Conservation (phyloP, 495 filamentous ascomycete species). For the Lophium mytilinum region DNA sequence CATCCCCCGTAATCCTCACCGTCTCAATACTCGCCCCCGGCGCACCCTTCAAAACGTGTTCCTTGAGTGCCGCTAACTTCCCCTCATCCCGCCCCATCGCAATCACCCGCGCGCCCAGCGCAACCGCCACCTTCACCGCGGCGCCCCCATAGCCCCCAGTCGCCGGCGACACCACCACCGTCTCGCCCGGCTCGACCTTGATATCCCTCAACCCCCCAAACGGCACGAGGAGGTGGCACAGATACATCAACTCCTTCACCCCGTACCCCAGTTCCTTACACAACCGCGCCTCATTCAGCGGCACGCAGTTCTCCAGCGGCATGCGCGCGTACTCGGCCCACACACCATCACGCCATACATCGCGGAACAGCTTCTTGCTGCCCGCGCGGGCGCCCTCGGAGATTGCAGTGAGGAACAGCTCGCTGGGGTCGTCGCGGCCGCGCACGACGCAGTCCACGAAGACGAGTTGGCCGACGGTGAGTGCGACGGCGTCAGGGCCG, state of each 20-base stretch:
- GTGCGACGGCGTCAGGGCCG: slow-evolving; percentile 38
- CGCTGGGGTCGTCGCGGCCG: slow-evolving; percentile 39
- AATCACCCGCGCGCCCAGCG: slow-evolving; percentile 32
- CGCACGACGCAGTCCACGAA: slow-evolving; percentile 36
- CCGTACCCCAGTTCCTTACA: slow-evolving; percentile 32
- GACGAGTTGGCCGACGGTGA: slow-evolving; percentile 40
- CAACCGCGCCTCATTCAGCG: slow-evolving; percentile 38
- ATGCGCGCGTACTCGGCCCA: slow-evolving; percentile 39
- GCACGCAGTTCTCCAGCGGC: slow-evolving; percentile 41
- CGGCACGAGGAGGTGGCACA: slow-evolving; percentile 35
- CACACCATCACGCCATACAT: slow-evolving; percentile 39
- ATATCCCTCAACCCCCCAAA: slow-evolving; percentile 47
- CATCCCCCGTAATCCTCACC: not conserved
- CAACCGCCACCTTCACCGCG: slow-evolving; percentile 22
- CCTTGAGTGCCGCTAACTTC: slow-evolving; percentile 12
- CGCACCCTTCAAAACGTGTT: not conserved
- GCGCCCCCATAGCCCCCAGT: slow-evolving; percentile 28
- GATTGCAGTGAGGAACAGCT: slow-evolving; percentile 32
- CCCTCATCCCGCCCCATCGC: slow-evolving; percentile 24
- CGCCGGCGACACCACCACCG: slow-evolving; percentile 25
- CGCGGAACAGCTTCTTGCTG: slow-evolving; percentile 31
- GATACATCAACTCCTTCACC: slow-evolving; percentile 30
- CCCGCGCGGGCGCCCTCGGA: slow-evolving; percentile 20
- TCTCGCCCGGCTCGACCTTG: slow-evolving; percentile 35
- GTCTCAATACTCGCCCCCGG: not conserved